These are phyloP conservation scores for Veloporphyrellus conicus DNA, from an alignment of 1,284 basidiomycete species.

Conservation along the genomic window DNA sequence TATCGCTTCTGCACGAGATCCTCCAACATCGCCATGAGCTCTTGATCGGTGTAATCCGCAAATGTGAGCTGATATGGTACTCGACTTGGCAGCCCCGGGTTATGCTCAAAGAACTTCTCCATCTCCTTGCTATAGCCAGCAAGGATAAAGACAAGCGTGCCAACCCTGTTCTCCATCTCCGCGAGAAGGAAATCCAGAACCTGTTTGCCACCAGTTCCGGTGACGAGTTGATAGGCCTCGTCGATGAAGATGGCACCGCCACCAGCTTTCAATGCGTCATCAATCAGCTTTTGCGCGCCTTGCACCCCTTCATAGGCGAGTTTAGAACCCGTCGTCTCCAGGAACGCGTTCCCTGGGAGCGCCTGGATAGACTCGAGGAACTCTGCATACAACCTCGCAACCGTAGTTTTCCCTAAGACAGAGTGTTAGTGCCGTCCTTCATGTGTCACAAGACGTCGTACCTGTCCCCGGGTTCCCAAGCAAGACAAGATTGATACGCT, in stretches of 20 bases:
- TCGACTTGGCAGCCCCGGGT: constrained; percentile 61
- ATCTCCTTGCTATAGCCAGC: constrained; percentile 67
- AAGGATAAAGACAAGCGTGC: constrained; percentile 62
- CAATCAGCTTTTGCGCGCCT: constrained; percentile 48
- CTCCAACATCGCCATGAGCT: constrained; percentile 52
- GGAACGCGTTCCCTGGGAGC: constrained; percentile 50
- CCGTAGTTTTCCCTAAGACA: constrained; percentile 59
- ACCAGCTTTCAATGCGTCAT: constrained; percentile 45
- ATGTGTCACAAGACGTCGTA: constrained; percentile 18
- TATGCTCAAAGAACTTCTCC: constrained; percentile 72
- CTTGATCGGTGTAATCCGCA: constrained; percentile 54
- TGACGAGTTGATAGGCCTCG: constrained; percentile 63
- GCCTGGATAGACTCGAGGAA: constrained; percentile 54
- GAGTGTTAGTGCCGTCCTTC: not conserved
- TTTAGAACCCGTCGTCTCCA: constrained; percentile 59
- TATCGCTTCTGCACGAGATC: constrained; percentile 45
- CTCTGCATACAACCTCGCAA: constrained; percentile 59
- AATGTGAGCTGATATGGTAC: constrained; percentile 60
- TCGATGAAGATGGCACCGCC: constrained; percentile 65
- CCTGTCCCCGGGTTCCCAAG: constrained; percentile 64
- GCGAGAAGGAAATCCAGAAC: constrained; percentile 65
- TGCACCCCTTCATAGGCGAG: constrained; percentile 54
- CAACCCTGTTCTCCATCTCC: constrained; percentile 67
- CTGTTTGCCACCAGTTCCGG: constrained; percentile 43
- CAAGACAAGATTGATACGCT: constrained; percentile 52